A percentile compares a stretch with the other conserved stretches of the same genome.
phyloP scores from a whole-genome alignment of 2,329 filamentous ascomycete genomes.

The Ophiostoma sp. region DNA sequence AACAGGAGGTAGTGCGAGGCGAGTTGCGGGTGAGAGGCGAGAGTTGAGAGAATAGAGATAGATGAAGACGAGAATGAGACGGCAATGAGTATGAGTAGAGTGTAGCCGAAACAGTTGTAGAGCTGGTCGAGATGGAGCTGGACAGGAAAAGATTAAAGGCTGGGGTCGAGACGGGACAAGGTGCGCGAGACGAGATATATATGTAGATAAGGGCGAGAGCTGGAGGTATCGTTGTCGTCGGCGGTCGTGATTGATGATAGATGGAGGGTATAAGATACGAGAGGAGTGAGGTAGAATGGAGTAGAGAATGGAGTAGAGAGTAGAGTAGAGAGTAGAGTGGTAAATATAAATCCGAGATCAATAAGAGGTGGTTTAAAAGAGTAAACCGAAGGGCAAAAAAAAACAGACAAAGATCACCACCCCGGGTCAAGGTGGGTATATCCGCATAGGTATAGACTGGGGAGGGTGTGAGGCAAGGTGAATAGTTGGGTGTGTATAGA shows the following conservation, averaged over 20 bases:
- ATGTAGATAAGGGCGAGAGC: neutral
- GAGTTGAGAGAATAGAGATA: neutral
- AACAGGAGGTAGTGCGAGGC: neutral
- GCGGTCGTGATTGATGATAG: neutral
- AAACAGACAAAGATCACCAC: neutral
- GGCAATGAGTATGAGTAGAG: neutral
- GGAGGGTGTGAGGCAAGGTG: conserved; percentile 7
- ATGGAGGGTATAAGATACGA: neutral
- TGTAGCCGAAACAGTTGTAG: neutral
- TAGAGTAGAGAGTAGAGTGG: neutral
- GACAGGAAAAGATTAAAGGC: neutral
- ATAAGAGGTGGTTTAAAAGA: neutral
- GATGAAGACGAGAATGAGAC: neutral
- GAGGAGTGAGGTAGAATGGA: neutral
- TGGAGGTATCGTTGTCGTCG: neutral
- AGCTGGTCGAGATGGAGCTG: neutral
- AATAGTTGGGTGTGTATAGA: neutral
- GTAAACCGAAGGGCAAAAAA: neutral
- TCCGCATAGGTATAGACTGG: conserved; percentile 6
- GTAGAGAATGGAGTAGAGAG: neutral
- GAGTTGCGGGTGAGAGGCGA: neutral
- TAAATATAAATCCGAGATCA: neutral
- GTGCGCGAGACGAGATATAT: neutral
- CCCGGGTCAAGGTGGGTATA: conserved; percentile 11
- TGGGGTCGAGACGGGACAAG: neutral